Base-by-base conservation (phyloP, 2,329 filamentous ascomycete species). In the Ceratocystis papillata region DNA sequence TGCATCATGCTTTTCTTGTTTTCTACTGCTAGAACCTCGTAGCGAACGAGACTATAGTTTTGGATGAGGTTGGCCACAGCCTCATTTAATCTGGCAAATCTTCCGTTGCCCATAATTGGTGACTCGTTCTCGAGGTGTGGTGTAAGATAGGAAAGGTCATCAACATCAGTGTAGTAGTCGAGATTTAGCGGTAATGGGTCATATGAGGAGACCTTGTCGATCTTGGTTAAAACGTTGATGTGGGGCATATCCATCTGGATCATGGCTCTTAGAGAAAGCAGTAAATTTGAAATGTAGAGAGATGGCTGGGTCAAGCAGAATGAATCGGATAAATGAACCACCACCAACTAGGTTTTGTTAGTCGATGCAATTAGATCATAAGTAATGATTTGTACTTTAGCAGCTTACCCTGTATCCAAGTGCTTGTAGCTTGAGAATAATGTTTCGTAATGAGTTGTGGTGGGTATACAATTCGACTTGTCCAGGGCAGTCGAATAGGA, bases 381-480 rank as follows among this genome's bases (percentile, higher is more conserved):
- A 28, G 17, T 15, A 37, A 37, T 61, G 33, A 30, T 8, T 22
- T 2, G 15, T 4, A 61, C 17, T n/a, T 30, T 46, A 41, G 46
- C 53, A 46, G 69, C 89, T 70, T 79, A 96, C 93, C 81, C 94
- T 86, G 75, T 95, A 97, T 68, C 89, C 91, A 71, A 93, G 76
- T 78, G 96, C 96, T 77, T 96, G 89, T 67, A 99, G 81, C 74
- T 84, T 86, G 73, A 91, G 88, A 76, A 99, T 92, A 69, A 99
- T 92, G 72, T 95, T 95, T 67, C 94, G 85, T 70, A 99, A 78
- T 15, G 91, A 95, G 66, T 87, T 86, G 77, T 99, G 94, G 74
- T 97, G 94, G 59, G 93, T 97, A 73, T 96, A 97, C 5, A 99
- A 82, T 77, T 99, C 94, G 62, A 97, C 93, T 75, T 99, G 94